Evolutionary conservation across 169 alveolate species (phyloP), one percentile per base, ranked within the genome.

Genomic region (Eimeria praecox): DNA sequence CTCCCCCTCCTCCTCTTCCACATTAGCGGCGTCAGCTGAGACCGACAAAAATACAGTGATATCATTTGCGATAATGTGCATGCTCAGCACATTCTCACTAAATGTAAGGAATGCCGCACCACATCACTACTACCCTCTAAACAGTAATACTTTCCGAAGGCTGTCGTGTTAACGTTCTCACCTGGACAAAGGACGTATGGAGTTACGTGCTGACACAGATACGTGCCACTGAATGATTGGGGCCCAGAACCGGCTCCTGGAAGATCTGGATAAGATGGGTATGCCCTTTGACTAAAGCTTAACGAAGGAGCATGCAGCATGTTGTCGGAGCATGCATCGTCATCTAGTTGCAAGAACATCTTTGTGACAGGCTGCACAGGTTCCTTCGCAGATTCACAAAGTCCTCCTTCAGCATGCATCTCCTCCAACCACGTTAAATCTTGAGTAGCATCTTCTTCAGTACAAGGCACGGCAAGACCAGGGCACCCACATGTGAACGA

Each of bases 101-200:
- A 14, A 10, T 20, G 46, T 30, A 46, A 33, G 42, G 46, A 69
- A 10, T 9, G 30, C 35, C 78, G 33, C 18, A 20, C n/a, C 8
- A 22, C 87, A 38, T 40, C 46, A 35, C 38, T 2, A 77, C 62
- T 33, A 73, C 52, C 35, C 30, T 52, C 10, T 33, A 24, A 46
- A 42, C 77, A 85, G 80, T 80, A 85, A 3, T 71, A 59, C 78
- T 38, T 22, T 46, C 16, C 27, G 5, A 1, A 30, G 42, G 33
- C 6, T 9, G 33, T 59, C 62, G 52, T 24, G 24, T 22, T 33
- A 22, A 4, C 18, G 2, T 35, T 8, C 92, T 33, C 18, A 59
- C 92, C 75, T 52, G 92, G 92, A 46, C 92, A 85, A 38, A 85
- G 78, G 27, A 85, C 92, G 42, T 56, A 85, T 0, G 92, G 92